Percentiles rank a stretch among this genome's conserved stretches.
phyloP scores from a whole-genome alignment of 2,329 filamentous ascomycete genomes.

The Phialemoniopsis sp. region DNA sequence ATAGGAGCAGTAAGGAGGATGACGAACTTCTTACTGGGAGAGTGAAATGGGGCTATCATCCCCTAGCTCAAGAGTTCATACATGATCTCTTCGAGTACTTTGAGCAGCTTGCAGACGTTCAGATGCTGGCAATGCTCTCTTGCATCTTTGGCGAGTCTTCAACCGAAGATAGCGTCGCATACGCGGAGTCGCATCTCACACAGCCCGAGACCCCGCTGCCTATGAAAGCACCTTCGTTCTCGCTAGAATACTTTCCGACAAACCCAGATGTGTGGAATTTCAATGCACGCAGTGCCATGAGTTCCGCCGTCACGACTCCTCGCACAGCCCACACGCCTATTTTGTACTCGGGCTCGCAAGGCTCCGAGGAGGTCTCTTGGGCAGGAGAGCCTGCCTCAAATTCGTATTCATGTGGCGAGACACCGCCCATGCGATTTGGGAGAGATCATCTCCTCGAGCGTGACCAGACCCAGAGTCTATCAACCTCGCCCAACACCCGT shows the following conservation, averaged over 20 bases:
- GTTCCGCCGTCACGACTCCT: conserved; percentile 53
- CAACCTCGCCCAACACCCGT: conserved; percentile 55
- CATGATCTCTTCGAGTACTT: conserved; percentile 60
- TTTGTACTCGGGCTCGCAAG: conserved; percentile 49
- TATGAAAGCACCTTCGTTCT: conserved; percentile 63
- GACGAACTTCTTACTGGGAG: conserved; percentile 42
- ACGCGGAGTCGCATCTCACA: conserved; percentile 50
- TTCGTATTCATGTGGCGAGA: conserved; percentile 60
- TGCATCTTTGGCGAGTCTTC: conserved; percentile 64
- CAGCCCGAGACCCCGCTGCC: conserved; percentile 59
- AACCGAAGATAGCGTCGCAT: conserved; percentile 55
- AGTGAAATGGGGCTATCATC: conserved; percentile 66
- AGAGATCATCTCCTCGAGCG: conserved; percentile 31
- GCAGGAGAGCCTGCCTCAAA: conserved; percentile 49
- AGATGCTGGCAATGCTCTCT: conserved; percentile 70
- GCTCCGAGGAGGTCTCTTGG: conserved; percentile 52
- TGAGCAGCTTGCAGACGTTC: conserved; percentile 57
- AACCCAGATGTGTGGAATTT: conserved; percentile 38
- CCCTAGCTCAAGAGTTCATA: conserved; percentile 58
- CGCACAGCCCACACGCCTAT: conserved; percentile 52
- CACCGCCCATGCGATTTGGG: conserved; percentile 48
- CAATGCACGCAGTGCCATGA: conserved; percentile 46
- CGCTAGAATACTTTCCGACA: conserved; percentile 62
- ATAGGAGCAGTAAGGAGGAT: conserved; percentile 4
- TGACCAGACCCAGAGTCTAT: conserved; percentile 48